Evolutionary conservation across 148 eudicot species (phyloP), one percentile per base, ranked within the genome.

Genomic region (Camellia lanceoleosa): DNA sequence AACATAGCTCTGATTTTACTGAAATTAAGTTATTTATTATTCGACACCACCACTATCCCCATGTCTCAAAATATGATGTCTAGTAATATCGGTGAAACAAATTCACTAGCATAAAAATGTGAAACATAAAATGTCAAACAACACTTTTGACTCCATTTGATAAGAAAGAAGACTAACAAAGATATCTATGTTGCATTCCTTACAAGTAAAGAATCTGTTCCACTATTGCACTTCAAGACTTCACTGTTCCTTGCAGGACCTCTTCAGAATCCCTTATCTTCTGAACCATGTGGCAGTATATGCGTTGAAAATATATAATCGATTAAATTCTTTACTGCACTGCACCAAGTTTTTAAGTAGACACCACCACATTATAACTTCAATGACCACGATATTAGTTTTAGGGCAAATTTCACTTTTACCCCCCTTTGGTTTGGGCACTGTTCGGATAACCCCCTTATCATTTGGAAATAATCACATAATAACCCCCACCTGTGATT

Each of bases 41-140:
- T 62, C 8, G 54, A 15, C 44, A 70, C 52, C 44, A 70, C 52
- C 59, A 75, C 78, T 61, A 75, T 64, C 12, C 59, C 23, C 60
- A 13, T 8, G 44, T 65, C 54, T 8, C 49, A 64, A 77, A 77
- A 64, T 19, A 65, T 41, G 23, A 63, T 20, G 16, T 23, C 58
- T 10, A 77, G 4, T 13, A 1, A 52, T 72, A 44, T 5, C 16
- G 15, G n/a, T 11, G 47, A 44, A 11, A 76, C 20, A 12, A 19
- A 41, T 3, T 23, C 4, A 10, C 71, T n/a, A 62, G 30, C 64
- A 77, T 14, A 20, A 49, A 62, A 15, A 64, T 44, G 19, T 8
- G 15, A 59, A 42, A 63, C 54, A 46, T 15, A 46, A 46, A 76
- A 7, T 55, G 20, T 77, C 63, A 77, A 67, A 55, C 7, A 55